These are phyloP conservation scores for Schizosaccharomyces versatilis DNA, from an alignment of 1,139 yeast species.

Conservation along the genomic window DNA sequence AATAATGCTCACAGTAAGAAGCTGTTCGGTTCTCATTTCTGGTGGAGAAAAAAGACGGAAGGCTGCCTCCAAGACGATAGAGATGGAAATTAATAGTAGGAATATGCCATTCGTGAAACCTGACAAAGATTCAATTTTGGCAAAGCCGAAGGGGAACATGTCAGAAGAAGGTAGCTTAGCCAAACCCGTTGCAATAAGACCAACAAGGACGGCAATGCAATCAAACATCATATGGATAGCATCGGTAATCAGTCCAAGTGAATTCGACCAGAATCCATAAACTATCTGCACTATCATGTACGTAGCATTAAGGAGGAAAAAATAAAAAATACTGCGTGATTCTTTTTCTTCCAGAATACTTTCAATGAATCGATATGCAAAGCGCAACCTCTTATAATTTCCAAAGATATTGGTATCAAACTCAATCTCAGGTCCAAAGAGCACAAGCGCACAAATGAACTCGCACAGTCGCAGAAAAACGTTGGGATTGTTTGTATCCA, in stretches of 20 bases:
- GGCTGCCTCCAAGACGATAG: constrained; percentile 68
- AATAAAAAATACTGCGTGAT: constrained; percentile 73
- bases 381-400: too few species aligned
- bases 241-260: constrained; percentile 75
- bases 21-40: constrained; percentile 55
- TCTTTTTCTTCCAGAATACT: constrained; percentile 31
- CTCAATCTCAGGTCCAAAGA: too few species aligned
- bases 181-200: constrained; percentile 13
- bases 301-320: constrained; percentile 59
- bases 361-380: background rate
- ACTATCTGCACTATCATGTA: constrained; percentile 86
- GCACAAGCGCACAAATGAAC: too few species aligned
- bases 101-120: constrained; percentile 89
- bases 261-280: constrained; percentile 78
- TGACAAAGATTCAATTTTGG: constrained; percentile 70
- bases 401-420: too few species aligned
- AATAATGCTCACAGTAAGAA: constrained; percentile 57
- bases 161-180: constrained; percentile 40
- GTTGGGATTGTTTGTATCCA: too few species aligned
- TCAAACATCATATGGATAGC: background rate
- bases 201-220: background rate
- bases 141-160: constrained; percentile 66
- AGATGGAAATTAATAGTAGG: constrained; percentile 67
- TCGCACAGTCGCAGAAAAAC: too few species aligned
- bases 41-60: constrained; percentile 65